Percentiles rank a stretch among this genome's conserved stretches.
These are phyloP conservation scores for Yamadazyma buinensis DNA, from an alignment of 1,139 yeast genomes.

Conservation along the genomic window DNA sequence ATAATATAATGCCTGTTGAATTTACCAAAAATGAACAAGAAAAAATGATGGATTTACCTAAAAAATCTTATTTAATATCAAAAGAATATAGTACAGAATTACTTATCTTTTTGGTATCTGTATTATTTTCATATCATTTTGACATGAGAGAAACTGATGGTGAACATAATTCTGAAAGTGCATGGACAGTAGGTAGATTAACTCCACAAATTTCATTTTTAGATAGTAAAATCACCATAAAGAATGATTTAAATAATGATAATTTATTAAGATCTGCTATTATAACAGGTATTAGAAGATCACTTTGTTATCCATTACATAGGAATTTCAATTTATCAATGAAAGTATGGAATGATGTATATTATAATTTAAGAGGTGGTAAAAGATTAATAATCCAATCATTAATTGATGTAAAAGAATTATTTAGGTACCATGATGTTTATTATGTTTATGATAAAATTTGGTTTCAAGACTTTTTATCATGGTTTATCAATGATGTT, in stretches of 20 bases:
- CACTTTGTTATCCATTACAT: conserved; percentile 76
- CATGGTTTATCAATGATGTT: conserved; percentile 71
- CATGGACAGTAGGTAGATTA: conserved; percentile 89
- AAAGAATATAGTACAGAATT: conserved; percentile 43
- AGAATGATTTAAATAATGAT: conserved; percentile 26
- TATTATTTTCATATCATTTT: conserved; percentile 70
- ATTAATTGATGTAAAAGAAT: conserved; percentile 58
- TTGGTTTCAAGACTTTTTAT: conserved; percentile 73
- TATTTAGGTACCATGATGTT: conserved; percentile 83
- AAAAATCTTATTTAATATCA: conserved; percentile 54
- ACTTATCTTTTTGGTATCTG: conserved; percentile 58
- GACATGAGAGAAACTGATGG: conserved; percentile 76
- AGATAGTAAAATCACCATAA: conserved; percentile 52
- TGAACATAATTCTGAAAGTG: conserved; percentile 79
- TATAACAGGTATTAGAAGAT: conserved; percentile 62
- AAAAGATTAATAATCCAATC: conserved; percentile 59
- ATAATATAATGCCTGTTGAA: conserved; percentile 37
- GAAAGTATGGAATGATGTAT: conserved; percentile 75
- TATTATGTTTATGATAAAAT: conserved; percentile 83
- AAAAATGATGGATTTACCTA: conserved; percentile 65
- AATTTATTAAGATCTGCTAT: conserved; percentile 47
- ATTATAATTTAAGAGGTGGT: conserved; percentile 63
- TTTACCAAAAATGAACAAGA: conserved; percentile 62
- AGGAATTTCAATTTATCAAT: conserved; percentile 59
- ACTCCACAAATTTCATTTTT: conserved; percentile 73